phyloP scores from a whole-genome alignment of 2,329 filamentous ascomycete genomes.

The Colletotrichum tropicicola region DNA sequence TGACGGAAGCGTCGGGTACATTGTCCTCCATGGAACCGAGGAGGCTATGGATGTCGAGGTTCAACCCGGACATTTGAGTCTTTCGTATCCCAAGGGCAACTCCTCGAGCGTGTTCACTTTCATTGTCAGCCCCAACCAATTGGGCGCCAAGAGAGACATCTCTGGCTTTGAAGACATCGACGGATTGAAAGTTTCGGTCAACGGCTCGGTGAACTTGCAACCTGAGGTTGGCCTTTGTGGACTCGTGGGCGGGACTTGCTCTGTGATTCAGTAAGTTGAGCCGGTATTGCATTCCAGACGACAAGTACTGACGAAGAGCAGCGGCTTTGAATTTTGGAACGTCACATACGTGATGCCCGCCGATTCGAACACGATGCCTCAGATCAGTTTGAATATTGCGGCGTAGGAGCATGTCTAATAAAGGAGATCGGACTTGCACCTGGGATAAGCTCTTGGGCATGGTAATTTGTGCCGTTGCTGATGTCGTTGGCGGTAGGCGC shows the following conservation, averaged over 20 bases:
- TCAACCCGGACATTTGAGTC: slow-evolving; percentile 48
- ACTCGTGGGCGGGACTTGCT: slow-evolving; percentile 13
- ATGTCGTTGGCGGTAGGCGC: no score
- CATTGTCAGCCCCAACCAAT: slow-evolving; percentile 53
- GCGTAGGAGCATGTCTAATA: no score
- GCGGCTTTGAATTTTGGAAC: slow-evolving; percentile 37
- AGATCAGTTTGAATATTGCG: background rate
- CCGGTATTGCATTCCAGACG: background rate
- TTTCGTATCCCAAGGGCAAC: slow-evolving; percentile 64
- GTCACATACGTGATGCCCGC: slow-evolving; percentile 51
- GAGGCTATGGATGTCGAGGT: slow-evolving; percentile 50
- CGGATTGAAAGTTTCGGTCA: slow-evolving; percentile 53
- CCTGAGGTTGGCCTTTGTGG: slow-evolving; percentile 11
- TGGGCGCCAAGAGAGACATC: slow-evolving; percentile 51
- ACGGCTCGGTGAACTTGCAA: slow-evolving; percentile 49
- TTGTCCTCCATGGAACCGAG: slow-evolving; percentile 47
- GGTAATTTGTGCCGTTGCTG: no score
- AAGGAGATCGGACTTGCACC: no score
- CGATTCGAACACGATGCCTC: slow-evolving; percentile 32
- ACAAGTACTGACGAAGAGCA: background rate
- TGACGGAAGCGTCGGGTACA: slow-evolving; percentile 45
- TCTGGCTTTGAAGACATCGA: slow-evolving; percentile 54
- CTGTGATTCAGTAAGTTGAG: slow-evolving; percentile 11
- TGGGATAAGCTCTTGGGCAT: no score
- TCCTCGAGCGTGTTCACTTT: slow-evolving; percentile 57